Conservation (phyloP, 75 land plant species). For the Cunninghamia lanceolata region DNA sequence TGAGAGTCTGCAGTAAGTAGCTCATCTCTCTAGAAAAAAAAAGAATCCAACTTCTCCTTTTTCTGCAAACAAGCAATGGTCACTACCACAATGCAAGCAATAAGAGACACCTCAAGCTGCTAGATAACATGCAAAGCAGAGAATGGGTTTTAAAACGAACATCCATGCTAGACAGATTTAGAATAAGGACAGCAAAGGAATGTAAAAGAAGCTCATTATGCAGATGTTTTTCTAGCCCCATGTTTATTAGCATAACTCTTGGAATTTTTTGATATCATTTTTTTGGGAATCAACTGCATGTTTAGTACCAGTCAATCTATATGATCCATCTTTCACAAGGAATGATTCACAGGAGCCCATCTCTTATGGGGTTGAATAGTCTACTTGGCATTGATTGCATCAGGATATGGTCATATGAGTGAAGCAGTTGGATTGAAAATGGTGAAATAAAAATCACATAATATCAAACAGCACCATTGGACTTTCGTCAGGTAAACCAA, state of each 20-base stretch:
- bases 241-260: background rate
- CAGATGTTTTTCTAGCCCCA: background rate
- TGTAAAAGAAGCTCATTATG: background rate
- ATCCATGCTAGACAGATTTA: background rate
- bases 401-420: too few species aligned
- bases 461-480: too few species aligned
- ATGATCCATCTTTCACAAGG: background rate
- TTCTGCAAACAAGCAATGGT: background rate
- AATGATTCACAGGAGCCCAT: too few species aligned
- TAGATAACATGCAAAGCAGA: background rate
- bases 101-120: background rate
- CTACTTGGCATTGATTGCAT: too few species aligned
- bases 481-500: too few species aligned
- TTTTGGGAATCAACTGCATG: background rate
- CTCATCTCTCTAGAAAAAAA: constrained; percentile 42
- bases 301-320: background rate
- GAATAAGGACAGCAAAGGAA: background rate
- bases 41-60: background rate
- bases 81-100: background rate
- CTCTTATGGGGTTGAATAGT: too few species aligned
- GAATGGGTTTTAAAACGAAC: background rate
- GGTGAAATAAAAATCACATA: too few species aligned
- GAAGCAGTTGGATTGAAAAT: too few species aligned
- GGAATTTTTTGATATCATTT: background rate
- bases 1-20: constrained; percentile 44